Conservation (phyloP, 2,329 filamentous ascomycete genomes). For the Daldinia eschscholtzii region DNA sequence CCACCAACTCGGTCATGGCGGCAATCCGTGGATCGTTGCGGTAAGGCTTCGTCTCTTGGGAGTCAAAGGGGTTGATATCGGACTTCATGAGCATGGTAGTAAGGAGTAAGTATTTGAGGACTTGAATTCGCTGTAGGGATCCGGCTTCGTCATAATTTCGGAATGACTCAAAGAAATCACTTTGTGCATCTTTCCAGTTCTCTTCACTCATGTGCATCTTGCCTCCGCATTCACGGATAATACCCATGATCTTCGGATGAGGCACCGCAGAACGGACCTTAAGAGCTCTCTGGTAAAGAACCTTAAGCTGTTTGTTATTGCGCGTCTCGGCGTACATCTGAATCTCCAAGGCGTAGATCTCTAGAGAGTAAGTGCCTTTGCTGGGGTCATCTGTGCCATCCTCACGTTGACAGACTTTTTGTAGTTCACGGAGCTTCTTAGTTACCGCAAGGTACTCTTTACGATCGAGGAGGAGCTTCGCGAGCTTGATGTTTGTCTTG, state of each 20-base stretch:
- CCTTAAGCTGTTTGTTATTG: conserved; percentile 97
- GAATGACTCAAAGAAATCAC: conserved; percentile 98
- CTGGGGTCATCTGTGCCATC: conserved; percentile 92
- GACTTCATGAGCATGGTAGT: conserved; percentile 99
- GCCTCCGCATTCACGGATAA: conserved; percentile 97
- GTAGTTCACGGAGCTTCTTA: conserved; percentile 88
- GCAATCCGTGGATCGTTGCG: conserved; percentile 94
- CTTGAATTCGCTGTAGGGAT: conserved; percentile 94
- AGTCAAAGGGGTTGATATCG: conserved; percentile 98
- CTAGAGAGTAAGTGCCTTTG: conserved; percentile 95
- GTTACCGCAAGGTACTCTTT: conserved; percentile 86
- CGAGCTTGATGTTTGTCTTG: conserved; percentile 98
- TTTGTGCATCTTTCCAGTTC: conserved; percentile 98
- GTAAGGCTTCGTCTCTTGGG: conserved; percentile 98
- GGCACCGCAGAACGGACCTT: conserved; percentile 96
- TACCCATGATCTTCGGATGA: conserved; percentile 98
- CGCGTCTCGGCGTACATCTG: conserved; percentile 98
- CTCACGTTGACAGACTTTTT: conserved; percentile 86
- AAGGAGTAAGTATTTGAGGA: conserved; percentile 95
- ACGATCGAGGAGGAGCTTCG: conserved; percentile 89
- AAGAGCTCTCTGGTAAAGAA: conserved; percentile 89
- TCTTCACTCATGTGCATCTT: conserved; percentile 99
- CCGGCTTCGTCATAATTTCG: conserved; percentile 99
- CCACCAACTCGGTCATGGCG: conserved; percentile 96
- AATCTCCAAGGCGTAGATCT: conserved; percentile 97